Percentiles rank a stretch among this genome's conserved stretches.
Evolutionary conservation across 176 grass and related monocot species (phyloP).

Genomic region (Poa pratensis): DNA sequence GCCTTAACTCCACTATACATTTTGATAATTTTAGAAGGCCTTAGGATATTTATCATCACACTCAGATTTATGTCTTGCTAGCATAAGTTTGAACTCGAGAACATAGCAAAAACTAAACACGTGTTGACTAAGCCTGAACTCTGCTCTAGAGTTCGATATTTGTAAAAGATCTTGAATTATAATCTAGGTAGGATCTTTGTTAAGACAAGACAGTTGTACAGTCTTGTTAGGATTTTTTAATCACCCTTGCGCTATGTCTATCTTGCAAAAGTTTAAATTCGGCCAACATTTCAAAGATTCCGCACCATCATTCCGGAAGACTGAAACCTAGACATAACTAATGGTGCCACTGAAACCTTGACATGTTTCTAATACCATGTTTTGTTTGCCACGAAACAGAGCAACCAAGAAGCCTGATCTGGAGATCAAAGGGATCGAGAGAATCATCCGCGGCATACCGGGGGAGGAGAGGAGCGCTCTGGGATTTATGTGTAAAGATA

Average conservation of each 20-base stretch:
- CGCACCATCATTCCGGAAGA: not conserved
- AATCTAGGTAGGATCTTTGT: not conserved
- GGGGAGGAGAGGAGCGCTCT: slow-evolving; percentile 54
- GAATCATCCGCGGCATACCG: slow-evolving; percentile 60
- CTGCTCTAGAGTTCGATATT: not conserved
- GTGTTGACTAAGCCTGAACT: not conserved
- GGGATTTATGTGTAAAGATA: slow-evolving; percentile 90
- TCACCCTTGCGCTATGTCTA: not conserved
- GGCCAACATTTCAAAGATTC: not conserved
- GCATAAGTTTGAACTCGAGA: slow-evolving; percentile 15
- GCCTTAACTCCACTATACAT: not conserved
- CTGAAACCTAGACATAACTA: not conserved
- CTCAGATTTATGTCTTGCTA: not conserved
- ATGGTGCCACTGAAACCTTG: not conserved
- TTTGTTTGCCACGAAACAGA: slow-evolving; percentile 22
- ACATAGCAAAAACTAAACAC: slow-evolving; percentile 9
- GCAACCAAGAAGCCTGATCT: slow-evolving; percentile 37
- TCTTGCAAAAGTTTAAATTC: not conserved
- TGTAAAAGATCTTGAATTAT: not conserved
- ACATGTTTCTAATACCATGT: not conserved
- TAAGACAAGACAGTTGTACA: not conserved
- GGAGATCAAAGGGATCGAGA: slow-evolving; percentile 43
- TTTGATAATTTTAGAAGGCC: not conserved
- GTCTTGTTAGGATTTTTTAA: not conserved
- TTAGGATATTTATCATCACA: not conserved